These are phyloP conservation scores for Rhodotorula sphaerocarpa DNA, from an alignment of 768 basidiomycete species.

Conservation along the genomic window DNA sequence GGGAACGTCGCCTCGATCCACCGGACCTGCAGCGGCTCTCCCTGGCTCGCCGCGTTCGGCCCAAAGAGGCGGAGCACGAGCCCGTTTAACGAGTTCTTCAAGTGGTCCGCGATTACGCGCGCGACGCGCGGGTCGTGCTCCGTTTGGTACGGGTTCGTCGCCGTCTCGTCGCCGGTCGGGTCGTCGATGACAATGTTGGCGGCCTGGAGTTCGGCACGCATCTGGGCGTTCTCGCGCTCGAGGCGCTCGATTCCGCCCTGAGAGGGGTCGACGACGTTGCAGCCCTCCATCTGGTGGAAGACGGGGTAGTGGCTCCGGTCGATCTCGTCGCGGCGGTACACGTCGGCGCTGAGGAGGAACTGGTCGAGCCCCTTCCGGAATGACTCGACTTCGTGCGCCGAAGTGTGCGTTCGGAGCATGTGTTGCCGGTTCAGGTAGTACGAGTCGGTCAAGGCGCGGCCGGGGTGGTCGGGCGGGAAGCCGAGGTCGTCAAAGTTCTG, in stretches of 20 bases:
- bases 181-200: conserved; percentile 84
- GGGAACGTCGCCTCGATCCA: conserved; percentile 99
- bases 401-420: conserved; percentile 96
- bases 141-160: conserved; percentile 69
- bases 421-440: conserved; percentile 86
- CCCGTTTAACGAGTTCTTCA: conserved; percentile 82
- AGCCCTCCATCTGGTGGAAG: conserved; percentile 98
- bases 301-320: conserved; percentile 94
- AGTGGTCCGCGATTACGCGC: conserved; percentile 65
- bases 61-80: conserved; percentile 78
- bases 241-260: conserved; percentile 53
- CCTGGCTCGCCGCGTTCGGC: conserved; percentile 43
- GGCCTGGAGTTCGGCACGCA: conserved; percentile 55
- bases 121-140: conserved; percentile 67
- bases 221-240: conserved; percentile 58
- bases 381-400: conserved; percentile 93
- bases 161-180: conserved; percentile 58
- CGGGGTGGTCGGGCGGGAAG: conserved; percentile 87
- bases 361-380: conserved; percentile 61
- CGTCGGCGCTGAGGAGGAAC: conserved; percentile 92
- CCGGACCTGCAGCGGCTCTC: conserved; percentile 72
- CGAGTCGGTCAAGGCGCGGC: conserved; percentile 77
- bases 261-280: conserved; percentile 56
- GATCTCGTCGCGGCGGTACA: conserved; percentile 96
- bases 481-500: conserved; percentile 97